Base-by-base conservation (phyloP, 2,329 filamentous ascomycete species). In the Lithohypha guttulata region DNA sequence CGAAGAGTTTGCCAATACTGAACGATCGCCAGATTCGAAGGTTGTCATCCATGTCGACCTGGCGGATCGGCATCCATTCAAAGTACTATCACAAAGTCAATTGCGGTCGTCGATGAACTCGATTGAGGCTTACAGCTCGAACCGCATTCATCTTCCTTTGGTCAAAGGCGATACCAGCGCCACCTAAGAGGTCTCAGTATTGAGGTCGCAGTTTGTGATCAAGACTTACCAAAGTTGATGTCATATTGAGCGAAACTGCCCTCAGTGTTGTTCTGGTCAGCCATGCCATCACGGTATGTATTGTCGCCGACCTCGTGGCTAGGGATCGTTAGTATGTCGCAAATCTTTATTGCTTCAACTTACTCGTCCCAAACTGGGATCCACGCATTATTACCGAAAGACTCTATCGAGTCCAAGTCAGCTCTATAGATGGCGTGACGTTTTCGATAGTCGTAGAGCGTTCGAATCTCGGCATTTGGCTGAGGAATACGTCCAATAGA, bases 61-160 rank as follows among this genome's bases (percentile, higher is more conserved):
- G 76, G 10, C 66, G 51, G 47, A 57, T 57, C n/a, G 52, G 51
- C 48, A 52, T 48, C 42, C 48, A 50, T 42, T 46, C 39, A 18
- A 47, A 49, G 39, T 46, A 48, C 31, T 34, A 17, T 11, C n/a
- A 21, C 19, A 50, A 37, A 14, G 39, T 42, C 31, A 19, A 9
- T 25, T 20, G 50, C 35, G 15, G 39, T 42, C 30, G 15, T n/a
- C 2, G 52, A 53, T 38, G 44, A 63, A 47, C 70, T 63, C 43
- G 74, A 69, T 2, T 70, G 70, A 66, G 72, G n/a, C 80, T 21
- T 34, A 34, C 31, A 1, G 79, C 77, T 25, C 79, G 66, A 2
- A 84, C 78, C 1, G 78, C 79, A 38, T 83, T 81, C 66, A 81
- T 76, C 62, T 83, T 84, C 46, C 79, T 70, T 54, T 80, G 74